Base-by-base conservation (phyloP, 176 grass and related monocot species). In the Tillandsia leiboldiana region DNA sequence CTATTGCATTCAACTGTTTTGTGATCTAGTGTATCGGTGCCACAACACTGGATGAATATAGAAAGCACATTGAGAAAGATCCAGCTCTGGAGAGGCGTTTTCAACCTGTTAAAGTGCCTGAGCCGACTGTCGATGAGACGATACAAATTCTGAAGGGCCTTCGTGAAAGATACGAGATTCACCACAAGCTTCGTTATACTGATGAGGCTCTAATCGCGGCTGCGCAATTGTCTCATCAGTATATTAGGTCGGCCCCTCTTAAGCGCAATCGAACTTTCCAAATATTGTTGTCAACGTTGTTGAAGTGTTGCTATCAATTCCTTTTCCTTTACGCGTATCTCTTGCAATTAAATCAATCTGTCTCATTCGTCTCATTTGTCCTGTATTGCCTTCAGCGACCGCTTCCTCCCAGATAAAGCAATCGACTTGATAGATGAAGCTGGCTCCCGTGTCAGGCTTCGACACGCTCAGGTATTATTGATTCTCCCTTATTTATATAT, bases 371-470 rank as follows among this genome's bases (percentile, higher is more conserved):
- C 59, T 63, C 6, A 59, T 52, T 17, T 51, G 79, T 50, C 62
- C 28, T 77, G 3, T 64, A 80, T 83, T 77, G 12, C 56, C 78
- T 71, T 12, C 70, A 96, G 92, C 26, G 85, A 96, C 13, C 88
- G 92, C 63, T 96, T 96, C 69, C 80, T 96, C 50, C 88, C 88
- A 7, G 92, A 88, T 78, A 96, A 96, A 82, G 85, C 92, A 74
- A 91, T 96, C 80, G 88, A 89, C 70, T 91, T 96, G 88, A 78
- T 91, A 75, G 88, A 96, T 81, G 88, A 91, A 87, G 88, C 85
- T 73, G 92, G 92, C 59, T 91, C 88, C 73, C 83, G 80, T 73
- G 92, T 96, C 42, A 87, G 88, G 51, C 85, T 88, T 80, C 88
- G 75, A 10, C 91, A 96, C 82, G 88, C 91, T 63, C 80, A 91